phyloP scores from a whole-genome alignment of 768 basidiomycete genomes.

The Amanita muscaria region DNA sequence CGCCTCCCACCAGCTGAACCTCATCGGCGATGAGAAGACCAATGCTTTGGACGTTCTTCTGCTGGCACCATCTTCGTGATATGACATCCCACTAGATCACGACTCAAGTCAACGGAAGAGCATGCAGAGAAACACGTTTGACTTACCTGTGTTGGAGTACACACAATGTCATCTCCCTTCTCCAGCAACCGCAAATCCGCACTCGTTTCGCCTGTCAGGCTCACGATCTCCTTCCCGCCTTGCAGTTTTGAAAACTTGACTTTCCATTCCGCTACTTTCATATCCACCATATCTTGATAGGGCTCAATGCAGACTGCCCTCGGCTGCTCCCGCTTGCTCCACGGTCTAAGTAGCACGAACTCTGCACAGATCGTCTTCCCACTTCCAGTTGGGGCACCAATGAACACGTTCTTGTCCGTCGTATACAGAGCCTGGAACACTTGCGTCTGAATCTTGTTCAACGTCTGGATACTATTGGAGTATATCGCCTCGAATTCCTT shows the following conservation, averaged over 20 bases:
- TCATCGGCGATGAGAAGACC: slow-evolving; percentile 93
- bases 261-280: slow-evolving; percentile 82
- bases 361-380: slow-evolving; percentile 98
- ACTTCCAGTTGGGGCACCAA: slow-evolving; percentile 93
- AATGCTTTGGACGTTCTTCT: slow-evolving; percentile 93
- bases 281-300: slow-evolving; percentile 95
- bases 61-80: slow-evolving; percentile 90
- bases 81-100: slow-evolving; percentile 81
- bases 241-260: slow-evolving; percentile 75
- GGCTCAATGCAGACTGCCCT: slow-evolving; percentile 94
- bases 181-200: slow-evolving; percentile 85
- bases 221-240: slow-evolving; percentile 90
- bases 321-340: slow-evolving; percentile 77
- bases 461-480: slow-evolving; percentile 65
- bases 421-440: slow-evolving; percentile 98
- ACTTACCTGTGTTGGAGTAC: slow-evolving; percentile 83
- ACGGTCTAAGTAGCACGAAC: slow-evolving; percentile 85
- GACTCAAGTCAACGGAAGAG: slow-evolving; percentile 6
- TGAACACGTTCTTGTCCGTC: slow-evolving; percentile 92
- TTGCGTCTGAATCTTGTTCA: slow-evolving; percentile 99
- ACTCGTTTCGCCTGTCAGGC: slow-evolving; percentile 89
- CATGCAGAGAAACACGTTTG: background rate
- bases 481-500: slow-evolving; percentile 89
- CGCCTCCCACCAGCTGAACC: slow-evolving; percentile 89
- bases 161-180: slow-evolving; percentile 88